Conservation (phyloP, 352 stramenopile genomes). For the Phytopythium sindhum region DNA sequence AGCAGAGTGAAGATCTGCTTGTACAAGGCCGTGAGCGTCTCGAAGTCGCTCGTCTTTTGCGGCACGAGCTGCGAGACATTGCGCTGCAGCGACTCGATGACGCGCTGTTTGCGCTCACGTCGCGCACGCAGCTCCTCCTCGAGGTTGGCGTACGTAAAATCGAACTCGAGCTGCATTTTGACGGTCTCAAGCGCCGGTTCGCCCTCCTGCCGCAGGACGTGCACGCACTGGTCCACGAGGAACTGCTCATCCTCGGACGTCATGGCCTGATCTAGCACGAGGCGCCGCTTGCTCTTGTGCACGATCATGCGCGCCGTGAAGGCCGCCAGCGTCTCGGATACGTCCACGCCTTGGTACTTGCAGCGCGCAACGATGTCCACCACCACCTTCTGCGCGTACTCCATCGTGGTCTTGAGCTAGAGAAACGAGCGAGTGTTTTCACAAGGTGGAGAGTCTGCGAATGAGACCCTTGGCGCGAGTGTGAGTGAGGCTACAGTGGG, state of each 20-base stretch:
- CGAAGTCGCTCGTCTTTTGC: slow-evolving; percentile 81
- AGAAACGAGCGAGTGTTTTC: background rate
- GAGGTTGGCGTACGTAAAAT: slow-evolving; percentile 87
- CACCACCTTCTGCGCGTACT: slow-evolving; percentile 62
- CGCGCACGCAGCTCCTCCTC: slow-evolving; percentile 68
- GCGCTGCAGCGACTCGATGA: slow-evolving; percentile 61
- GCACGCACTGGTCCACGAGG: slow-evolving; percentile 76
- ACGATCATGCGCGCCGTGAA: slow-evolving; percentile 78
- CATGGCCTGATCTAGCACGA: slow-evolving; percentile 78
- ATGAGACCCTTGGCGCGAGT: background rate
- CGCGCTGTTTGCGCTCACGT: slow-evolving; percentile 51
- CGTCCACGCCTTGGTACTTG: slow-evolving; percentile 68
- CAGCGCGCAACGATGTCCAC: slow-evolving; percentile 71
- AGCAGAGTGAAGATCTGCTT: slow-evolving; percentile 84
- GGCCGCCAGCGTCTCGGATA: slow-evolving; percentile 87
- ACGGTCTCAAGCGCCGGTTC: slow-evolving; percentile 88
- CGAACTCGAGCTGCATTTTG: slow-evolving; percentile 95
- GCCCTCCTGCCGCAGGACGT: slow-evolving; percentile 66
- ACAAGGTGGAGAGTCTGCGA: background rate
- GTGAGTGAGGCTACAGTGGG: background rate
- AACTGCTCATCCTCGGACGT: slow-evolving; percentile 64
- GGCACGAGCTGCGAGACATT: slow-evolving; percentile 78
- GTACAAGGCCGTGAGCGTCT: slow-evolving; percentile 90
- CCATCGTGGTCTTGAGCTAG: slow-evolving; percentile 25
- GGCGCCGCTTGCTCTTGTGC: slow-evolving; percentile 53